Base-by-base conservation (phyloP, 169 alveolate genomes). In the Miamiensis avidus region DNA sequence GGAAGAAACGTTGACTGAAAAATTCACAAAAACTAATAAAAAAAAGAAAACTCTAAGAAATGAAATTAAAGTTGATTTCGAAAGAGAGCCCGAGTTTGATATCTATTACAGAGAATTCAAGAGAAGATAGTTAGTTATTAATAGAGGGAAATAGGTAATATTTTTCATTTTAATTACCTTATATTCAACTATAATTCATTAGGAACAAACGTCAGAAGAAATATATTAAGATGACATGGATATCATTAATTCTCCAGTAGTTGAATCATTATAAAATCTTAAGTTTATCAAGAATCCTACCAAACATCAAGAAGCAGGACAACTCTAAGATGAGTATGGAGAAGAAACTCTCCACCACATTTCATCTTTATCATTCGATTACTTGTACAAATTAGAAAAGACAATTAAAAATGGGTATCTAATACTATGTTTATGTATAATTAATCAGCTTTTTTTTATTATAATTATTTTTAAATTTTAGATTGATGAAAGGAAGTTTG, bases 221-320 rank as follows among this genome's bases (percentile, higher is more conserved):
- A n/a, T n/a, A n/a, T n/a, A n/a, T n/a, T n/a, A n/a, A n/a, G n/a
- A n/a, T n/a, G n/a, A n/a, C n/a, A n/a, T n/a, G n/a, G n/a, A n/a
- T n/a, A n/a, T n/a, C n/a, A n/a, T n/a, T n/a, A n/a, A n/a, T n/a
- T n/a, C n/a, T n/a, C n/a, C n/a, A n/a, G n/a, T n/a, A n/a, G n/a
- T n/a, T n/a, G n/a, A n/a, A 34, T 65, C 34, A 79, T 65, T 79
- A 26, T 69, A 34, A 49, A 79, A 79, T 25, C 76, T 86, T 31
- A 86, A 73, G 81, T 86, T 65, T 34, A 81, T 86, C 0, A 86
- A 86, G 84, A 86, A 86, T 75, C 90, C 90, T 31, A 75, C 69
- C 1, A 86, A 86, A 75, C 29, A 28, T 28, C 31, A 64, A 11
- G 86, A 86, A 81, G 75, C 65, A 26, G 90, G 81, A 6, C 30